phyloP scores from a whole-genome alignment of 352 stramenopile species.

The Pythium utonaiense region DNA sequence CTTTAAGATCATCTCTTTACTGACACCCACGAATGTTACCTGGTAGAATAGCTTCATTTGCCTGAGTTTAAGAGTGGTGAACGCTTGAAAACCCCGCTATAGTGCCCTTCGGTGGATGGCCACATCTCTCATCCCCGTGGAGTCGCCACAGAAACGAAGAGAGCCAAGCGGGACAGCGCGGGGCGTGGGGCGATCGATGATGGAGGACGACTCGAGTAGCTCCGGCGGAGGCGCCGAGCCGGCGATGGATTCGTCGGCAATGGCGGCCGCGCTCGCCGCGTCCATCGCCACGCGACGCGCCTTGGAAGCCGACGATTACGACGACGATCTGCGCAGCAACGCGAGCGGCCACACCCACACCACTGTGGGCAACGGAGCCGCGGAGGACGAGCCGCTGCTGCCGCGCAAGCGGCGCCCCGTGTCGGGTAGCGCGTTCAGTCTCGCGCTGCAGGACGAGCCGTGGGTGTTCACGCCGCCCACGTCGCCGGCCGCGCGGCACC shows the following conservation, averaged over 20 bases:
- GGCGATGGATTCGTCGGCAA: slow-evolving; percentile 10
- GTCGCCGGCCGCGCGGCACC: slow-evolving; percentile 31
- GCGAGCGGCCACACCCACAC: not conserved
- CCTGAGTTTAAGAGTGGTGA: too few species aligned
- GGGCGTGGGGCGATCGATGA: slow-evolving; percentile 1
- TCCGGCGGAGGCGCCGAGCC: not conserved
- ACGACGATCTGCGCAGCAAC: slow-evolving; percentile 7
- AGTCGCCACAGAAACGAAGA: not conserved
- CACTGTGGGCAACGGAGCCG: not conserved
- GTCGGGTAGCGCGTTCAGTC: slow-evolving; percentile 42
- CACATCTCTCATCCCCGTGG: not conserved
- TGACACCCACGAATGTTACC: too few species aligned
- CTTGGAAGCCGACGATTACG: slow-evolving; percentile 4
- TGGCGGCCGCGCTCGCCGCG: not conserved
- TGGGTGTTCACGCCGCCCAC: slow-evolving; percentile 47
- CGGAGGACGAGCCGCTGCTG: slow-evolving; percentile 1
- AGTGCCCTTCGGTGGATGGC: not conserved
- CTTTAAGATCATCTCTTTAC: not conserved
- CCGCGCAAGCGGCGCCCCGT: slow-evolving; percentile 29
- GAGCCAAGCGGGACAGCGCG: not conserved
- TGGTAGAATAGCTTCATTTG: too few species aligned
- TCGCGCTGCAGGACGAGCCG: slow-evolving; percentile 58
- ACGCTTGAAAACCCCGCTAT: not conserved
- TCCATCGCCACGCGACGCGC: not conserved
- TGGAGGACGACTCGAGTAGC: slow-evolving; percentile 17